Evolutionary conservation across 768 basidiomycete genomes (phyloP).

Genomic region (Lentinula boryana): DNA sequence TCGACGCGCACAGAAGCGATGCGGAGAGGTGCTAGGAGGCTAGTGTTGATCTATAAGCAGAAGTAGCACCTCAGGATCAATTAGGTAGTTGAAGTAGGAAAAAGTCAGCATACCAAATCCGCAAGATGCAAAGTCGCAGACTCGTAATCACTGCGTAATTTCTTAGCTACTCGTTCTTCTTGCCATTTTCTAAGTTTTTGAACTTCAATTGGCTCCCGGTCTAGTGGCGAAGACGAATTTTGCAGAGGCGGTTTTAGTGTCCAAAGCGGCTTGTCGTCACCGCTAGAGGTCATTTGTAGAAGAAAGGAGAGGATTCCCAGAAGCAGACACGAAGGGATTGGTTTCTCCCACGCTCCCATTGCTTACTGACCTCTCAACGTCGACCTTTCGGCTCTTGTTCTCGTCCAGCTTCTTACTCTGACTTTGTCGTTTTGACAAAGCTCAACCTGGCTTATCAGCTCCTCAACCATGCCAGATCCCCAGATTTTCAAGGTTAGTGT

Average conservation of each 20-base stretch:
- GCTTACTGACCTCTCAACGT: neutral
- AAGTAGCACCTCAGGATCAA: neutral
- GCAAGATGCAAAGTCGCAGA: slow-evolving; percentile 55
- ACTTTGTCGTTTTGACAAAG: neutral
- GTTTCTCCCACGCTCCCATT: neutral
- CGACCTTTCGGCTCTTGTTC: neutral
- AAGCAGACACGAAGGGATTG: neutral
- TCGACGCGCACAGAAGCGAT: slow-evolving; percentile 78
- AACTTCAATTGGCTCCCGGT: slow-evolving; percentile 51
- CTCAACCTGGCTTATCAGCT: neutral
- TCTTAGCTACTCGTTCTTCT: slow-evolving; percentile 62
- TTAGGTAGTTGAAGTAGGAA: neutral
- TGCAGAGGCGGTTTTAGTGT: slow-evolving; percentile 41
- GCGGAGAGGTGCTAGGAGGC: slow-evolving; percentile 38
- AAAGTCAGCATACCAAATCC: slow-evolving; percentile 45
- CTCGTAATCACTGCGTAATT: slow-evolving; percentile 74
- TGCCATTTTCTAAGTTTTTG: slow-evolving; percentile 67
- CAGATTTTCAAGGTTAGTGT: slow-evolving; percentile 80
- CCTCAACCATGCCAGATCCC: slow-evolving; percentile 60
- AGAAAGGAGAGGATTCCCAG: neutral
- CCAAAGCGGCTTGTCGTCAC: slow-evolving; percentile 1
- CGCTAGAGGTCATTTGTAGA: neutral
- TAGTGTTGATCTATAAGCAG: neutral
- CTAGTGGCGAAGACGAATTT: slow-evolving; percentile 46
- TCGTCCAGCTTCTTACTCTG: neutral